Evolutionary conservation across 495 filamentous ascomycete genomes (phyloP).

Genomic region (Staphylotrichum tortipilum): DNA sequence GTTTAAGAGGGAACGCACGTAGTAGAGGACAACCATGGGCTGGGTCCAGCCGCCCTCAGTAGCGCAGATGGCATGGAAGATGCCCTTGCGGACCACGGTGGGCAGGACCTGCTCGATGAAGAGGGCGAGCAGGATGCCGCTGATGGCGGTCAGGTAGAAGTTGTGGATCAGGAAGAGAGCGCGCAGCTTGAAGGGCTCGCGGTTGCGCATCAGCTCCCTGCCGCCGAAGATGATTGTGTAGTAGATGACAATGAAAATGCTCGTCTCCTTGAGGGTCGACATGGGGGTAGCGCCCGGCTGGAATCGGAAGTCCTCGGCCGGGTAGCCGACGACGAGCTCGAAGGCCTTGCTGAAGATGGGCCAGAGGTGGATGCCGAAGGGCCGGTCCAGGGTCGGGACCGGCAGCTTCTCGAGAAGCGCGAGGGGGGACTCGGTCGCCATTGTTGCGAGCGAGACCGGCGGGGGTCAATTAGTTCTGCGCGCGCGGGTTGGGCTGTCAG

Average conservation of each 20-base stretch:
- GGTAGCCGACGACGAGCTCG: constrained; percentile 60
- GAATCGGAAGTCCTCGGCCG: constrained; percentile 63
- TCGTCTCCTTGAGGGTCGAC: constrained; percentile 59
- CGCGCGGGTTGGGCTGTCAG: constrained; percentile 4
- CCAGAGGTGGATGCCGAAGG: constrained; percentile 89
- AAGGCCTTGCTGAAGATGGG: constrained; percentile 86
- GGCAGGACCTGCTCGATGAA: constrained; percentile 69
- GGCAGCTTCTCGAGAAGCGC: constrained; percentile 58
- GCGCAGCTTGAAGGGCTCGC: constrained; percentile 58
- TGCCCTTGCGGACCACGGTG: constrained; percentile 54
- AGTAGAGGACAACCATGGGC: constrained; percentile 67
- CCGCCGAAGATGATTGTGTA: constrained; percentile 71
- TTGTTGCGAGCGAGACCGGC: constrained; percentile 14
- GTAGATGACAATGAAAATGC: constrained; percentile 57
- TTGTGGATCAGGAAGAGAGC: constrained; percentile 72
- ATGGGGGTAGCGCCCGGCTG: constrained; percentile 57
- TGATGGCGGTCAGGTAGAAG: constrained; percentile 67
- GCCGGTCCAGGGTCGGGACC: constrained; percentile 75
- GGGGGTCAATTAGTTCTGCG: constrained; percentile 2
- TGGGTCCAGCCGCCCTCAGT: constrained; percentile 69
- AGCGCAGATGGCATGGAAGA: constrained; percentile 67
- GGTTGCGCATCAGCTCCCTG: constrained; percentile 61
- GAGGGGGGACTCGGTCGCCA: constrained; percentile 37
- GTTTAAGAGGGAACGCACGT: constrained; percentile 44
- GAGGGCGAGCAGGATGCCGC: constrained; percentile 54